Conservation (phyloP, 345 rosid genomes). For the Pugionium dolabratum region DNA sequence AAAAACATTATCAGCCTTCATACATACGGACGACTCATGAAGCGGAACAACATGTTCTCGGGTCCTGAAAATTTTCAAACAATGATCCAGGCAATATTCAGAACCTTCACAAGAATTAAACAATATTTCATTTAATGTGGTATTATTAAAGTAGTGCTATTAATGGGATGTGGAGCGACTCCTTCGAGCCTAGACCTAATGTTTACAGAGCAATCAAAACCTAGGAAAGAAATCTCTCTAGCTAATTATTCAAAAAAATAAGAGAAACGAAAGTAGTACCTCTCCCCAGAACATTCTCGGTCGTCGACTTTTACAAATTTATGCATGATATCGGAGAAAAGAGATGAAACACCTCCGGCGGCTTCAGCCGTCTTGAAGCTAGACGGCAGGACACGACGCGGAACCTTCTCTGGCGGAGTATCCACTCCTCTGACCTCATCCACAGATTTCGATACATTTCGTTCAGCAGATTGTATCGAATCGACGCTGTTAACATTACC, state of each 20-base stretch:
- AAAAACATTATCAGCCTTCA: constrained; percentile 24
- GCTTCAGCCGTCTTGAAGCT: constrained; percentile 37
- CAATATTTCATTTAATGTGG: not conserved
- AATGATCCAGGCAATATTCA: constrained; percentile 7
- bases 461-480: constrained; percentile 20
- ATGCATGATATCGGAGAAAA: constrained; percentile 80
- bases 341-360: constrained; percentile 55
- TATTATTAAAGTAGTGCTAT: not conserved
- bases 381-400: constrained; percentile 63
- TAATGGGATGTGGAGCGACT: constrained; percentile 1
- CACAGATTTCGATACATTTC: constrained; percentile 36
- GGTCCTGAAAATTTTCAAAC: constrained; percentile 46
- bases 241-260: not conserved
- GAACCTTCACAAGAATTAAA: constrained; percentile 2
- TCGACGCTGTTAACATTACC: constrained; percentile 14
- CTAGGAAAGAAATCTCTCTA: not conserved
- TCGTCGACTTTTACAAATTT: constrained; percentile 72
- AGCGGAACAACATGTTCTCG: constrained; percentile 24
- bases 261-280: constrained; percentile 44
- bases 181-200: constrained; percentile 18
- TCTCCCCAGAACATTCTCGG: constrained; percentile 42
- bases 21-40: constrained; percentile 36
- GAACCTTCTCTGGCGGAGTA: constrained; percentile 93
- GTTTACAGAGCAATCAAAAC: not conserved
- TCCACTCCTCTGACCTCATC: constrained; percentile 66